Base-by-base conservation (phyloP, 768 basidiomycete genomes). In the Coprinellus micaceus region DNA sequence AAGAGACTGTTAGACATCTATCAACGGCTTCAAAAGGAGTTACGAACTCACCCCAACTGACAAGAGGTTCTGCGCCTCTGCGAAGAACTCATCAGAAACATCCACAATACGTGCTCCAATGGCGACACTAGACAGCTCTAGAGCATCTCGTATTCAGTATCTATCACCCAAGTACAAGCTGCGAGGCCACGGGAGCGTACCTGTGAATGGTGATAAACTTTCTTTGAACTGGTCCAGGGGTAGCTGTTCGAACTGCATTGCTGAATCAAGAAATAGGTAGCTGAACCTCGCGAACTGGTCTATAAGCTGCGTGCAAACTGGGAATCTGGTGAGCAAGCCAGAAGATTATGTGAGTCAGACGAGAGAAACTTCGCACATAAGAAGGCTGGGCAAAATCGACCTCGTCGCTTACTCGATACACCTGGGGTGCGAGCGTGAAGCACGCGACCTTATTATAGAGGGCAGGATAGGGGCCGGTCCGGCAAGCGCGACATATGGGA, bases 1-100 rank as follows among this genome's bases (percentile, higher is more conserved):
- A 30, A 11, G 5, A 28, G 4, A 11, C 40, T 61, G 46, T 22
- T 53, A 21, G 21, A 15, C 19, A 30, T 21, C 30, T 21, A 21
- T 19, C 33, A 52, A 28, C 43, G 26, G 3, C 44, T 21, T 33
- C 7, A 53, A 39, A 33, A 39, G 36, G 26, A 52, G 36, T 28
- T n/a, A 28, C 43, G 15, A 39, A 66, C 81, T 63, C 59, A 92
- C 95, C 73, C 87, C 85, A 41, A 91, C 87, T 48, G 89, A 79
- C 53, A 99, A 78, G 24, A 99, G 76, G 73, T 96, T 85, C 60
- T 72, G 80, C 0, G 90, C 94, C 62, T 87, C 83, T 10, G 92
- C 94, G 65, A 99, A 99, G 78, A 98, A 99, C 60, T 99, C 94
- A 69, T 99, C 97, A 2, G 94, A 97, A 45, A 90, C 85, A 2